Evolutionary conservation across 192 early-diverging fungal genomes (phyloP), one percentile per base, ranked within the genome.

Genomic region (Coemansia furcata): DNA sequence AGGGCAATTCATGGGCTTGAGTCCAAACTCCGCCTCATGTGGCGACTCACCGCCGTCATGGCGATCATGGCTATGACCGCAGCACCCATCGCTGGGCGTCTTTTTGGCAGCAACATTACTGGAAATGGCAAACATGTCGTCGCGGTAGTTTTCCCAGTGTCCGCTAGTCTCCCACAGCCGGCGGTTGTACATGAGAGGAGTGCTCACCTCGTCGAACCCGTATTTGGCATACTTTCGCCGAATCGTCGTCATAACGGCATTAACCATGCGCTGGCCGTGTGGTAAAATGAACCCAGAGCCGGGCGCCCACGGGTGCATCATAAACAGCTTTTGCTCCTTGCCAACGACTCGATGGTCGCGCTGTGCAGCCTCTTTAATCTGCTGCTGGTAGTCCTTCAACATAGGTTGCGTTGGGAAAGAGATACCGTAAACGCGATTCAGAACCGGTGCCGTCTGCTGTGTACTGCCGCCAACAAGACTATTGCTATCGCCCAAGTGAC

Each of bases 1-100:
- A 2, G 96, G 96, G 67, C 96, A 98, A 73, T 98, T 98, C 96
- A 98, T 98, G 11, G 96, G 96, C 70, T 98, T 98, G n/a, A 98
- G 83, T 8, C 93, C 92, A 82, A 89, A 89, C 19, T 89, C 67
- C 35, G 89, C 85, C 38, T 89, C 89, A 14, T 70, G 74, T n/a
- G 69, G 59, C 21, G 70, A 33, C 30, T 62, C 60, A 0, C 54
- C 80, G 36, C 6, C 37, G 33, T 67, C 69, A 35, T 59, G 49
- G n/a, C 7, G 7, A 17, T 39, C 42, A 6, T 66, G 69, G 11
- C 46, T 65, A 43, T 86, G 74, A n/a, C 43, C 36, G 49, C 87
- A 84, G 50, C 74, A 73, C 40, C 76, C 60, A 12, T 30, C 15
- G 5, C 37, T 15, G 6, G 52, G 23, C 29, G 44, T 17, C 32